phyloP scores from a whole-genome alignment of 352 stramenopile genomes.

The Hyaloperonospora arabidopsidis region DNA sequence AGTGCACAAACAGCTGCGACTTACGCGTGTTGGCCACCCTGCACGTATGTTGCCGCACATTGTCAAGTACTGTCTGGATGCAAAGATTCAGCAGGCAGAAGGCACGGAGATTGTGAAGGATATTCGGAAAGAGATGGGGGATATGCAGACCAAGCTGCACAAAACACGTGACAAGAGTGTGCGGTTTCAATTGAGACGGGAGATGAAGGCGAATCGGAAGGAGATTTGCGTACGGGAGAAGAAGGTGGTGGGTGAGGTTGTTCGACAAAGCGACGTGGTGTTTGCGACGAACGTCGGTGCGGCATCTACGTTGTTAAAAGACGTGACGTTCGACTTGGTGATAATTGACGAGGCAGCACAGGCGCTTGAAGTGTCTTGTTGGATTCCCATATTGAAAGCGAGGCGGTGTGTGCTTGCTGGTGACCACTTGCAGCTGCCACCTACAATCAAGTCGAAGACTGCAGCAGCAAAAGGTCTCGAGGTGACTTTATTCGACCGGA shows the following conservation, averaged over 20 bases:
- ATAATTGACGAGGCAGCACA: slow-evolving; percentile 97
- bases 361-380: slow-evolving; percentile 94
- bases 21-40: slow-evolving; percentile 90
- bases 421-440: slow-evolving; percentile 95
- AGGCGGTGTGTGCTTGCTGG: slow-evolving; percentile 84
- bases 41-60: slow-evolving; percentile 88
- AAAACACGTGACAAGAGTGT: slow-evolving; percentile 51
- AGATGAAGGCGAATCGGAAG: slow-evolving; percentile 90
- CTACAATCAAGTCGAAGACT: slow-evolving; percentile 91
- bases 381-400: slow-evolving; percentile 92
- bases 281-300: slow-evolving; percentile 95
- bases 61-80: slow-evolving; percentile 91
- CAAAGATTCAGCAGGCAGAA: slow-evolving; percentile 86
- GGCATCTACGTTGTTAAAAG: slow-evolving; percentile 82
- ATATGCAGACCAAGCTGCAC: slow-evolving; percentile 44
- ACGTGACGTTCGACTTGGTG: slow-evolving; percentile 91
- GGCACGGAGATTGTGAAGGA: slow-evolving; percentile 94
- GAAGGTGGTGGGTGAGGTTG: slow-evolving; percentile 87
- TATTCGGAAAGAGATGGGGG: slow-evolving; percentile 87
- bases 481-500: slow-evolving; percentile 93
- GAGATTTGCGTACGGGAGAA: slow-evolving; percentile 92
- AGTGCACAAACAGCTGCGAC: slow-evolving; percentile 27
- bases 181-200: slow-evolving; percentile 43
- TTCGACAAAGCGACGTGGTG: slow-evolving; percentile 91
- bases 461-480: slow-evolving; percentile 75